Base-by-base conservation (phyloP, 331 rosid genomes). In the Malus hybrid region DNA sequence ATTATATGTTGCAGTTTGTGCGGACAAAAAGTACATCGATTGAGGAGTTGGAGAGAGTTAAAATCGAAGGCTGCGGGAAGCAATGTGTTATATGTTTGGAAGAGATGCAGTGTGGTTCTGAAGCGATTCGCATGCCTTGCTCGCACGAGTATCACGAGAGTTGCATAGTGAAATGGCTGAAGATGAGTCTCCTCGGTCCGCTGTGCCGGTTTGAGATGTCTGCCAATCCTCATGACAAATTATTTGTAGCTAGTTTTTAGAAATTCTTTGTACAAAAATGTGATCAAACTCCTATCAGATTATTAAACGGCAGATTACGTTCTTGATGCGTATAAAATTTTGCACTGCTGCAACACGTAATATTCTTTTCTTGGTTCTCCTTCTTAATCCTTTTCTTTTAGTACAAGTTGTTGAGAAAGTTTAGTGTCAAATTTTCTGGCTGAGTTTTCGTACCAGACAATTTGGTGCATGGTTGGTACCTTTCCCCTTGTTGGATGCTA, bases 71-170 rank as follows among this genome's bases (percentile, higher is more conserved):
- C 3, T 48, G 32, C 24, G 39, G 52, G 48, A 42, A 42, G 48
- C 76, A 18, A 10, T 69, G 81, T 63, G 75, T 53, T 9, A 68
- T 79, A 22, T 79, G 85, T 53, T 68, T 77, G 79, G 85, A 78
- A 22, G 74, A 71, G 33, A 50, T 71, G 46, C 6, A 3, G 5
- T 16, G 4, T 6, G 75, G 77, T 16, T 18, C 12, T 42, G 74
- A 76, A 71, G 84, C 71, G 6, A 11, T 68, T 62, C 18, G 67
- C 19, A 24, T 70, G 79, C 83, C 80, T 50, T 80, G 83, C 53
- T 70, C 50, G 42, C 84, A 81, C 24, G 39, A 70, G 26, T 81
- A 70, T 44, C 84, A 81, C 34, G 64, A 66, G 48, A 19, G 11
- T 19, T 81, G 81, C 39, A 81, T 81, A 34, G 71, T 29, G 65